Percentiles rank a stretch among this genome's conserved stretches.
These are phyloP conservation scores for Hymenoscyphus fructigenus DNA, from an alignment of 2,329 filamentous ascomycete genomes.

Conservation along the genomic window DNA sequence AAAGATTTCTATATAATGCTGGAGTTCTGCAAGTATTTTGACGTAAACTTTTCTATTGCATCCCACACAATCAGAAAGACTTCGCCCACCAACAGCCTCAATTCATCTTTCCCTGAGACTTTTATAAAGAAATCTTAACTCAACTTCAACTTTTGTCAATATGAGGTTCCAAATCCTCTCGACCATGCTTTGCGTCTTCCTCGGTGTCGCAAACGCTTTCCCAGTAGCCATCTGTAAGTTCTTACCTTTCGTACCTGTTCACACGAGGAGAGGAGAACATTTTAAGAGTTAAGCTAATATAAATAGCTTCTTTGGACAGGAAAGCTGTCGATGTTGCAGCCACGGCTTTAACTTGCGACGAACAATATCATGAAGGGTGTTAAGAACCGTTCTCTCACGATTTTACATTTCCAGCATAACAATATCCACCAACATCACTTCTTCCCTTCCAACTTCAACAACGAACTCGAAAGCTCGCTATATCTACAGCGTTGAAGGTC, in stretches of 20 bases:
- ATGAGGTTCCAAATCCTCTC: neutral
- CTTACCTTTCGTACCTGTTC: neutral
- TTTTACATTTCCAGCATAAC: too few species aligned
- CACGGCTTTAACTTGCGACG: neutral
- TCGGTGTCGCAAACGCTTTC: neutral
- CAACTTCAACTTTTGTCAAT: neutral
- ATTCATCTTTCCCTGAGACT: neutral
- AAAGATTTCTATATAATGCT: neutral
- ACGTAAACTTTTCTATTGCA: neutral
- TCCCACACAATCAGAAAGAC: neutral
- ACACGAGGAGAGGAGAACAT: too few species aligned
- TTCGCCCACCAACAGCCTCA: neutral
- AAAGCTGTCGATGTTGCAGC: neutral
- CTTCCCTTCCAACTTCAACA: too few species aligned
- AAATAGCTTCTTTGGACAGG: neutral
- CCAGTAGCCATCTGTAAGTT: neutral
- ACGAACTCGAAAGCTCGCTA: neutral
- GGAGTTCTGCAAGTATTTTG: neutral
- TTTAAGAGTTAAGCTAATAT: too few species aligned
- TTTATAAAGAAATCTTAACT: neutral
- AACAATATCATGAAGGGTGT: slow-evolving; percentile 3
- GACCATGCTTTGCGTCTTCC: neutral
- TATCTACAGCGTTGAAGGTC: neutral
- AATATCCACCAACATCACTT: too few species aligned
- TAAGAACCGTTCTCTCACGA: neutral